A percentile compares a stretch with the other conserved stretches of the same genome.
Conservation (phyloP, 495 filamentous ascomycete genomes). For the Neurospora sp. region DNA sequence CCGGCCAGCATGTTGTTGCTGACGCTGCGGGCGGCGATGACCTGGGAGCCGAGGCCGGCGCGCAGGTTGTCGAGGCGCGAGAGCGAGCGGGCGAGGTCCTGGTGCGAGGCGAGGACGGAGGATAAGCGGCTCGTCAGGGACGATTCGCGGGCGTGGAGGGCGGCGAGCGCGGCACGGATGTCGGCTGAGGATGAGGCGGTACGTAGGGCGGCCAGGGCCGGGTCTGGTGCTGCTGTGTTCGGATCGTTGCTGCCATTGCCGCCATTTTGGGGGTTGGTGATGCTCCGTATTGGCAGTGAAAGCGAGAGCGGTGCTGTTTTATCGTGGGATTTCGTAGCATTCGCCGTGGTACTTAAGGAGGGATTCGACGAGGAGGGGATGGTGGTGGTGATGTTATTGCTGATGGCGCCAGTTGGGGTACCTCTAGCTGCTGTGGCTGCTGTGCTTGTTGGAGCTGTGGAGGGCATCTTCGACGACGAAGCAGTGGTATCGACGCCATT, state of each 20-base stretch:
- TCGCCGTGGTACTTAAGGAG: not conserved
- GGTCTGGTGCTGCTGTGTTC: conserved; percentile 3
- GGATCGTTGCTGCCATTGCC: not conserved
- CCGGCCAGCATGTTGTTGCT: conserved; percentile 80
- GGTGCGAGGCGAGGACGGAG: conserved; percentile 64
- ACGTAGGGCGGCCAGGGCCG: conserved; percentile 41
- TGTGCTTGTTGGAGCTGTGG: conserved; percentile 3
- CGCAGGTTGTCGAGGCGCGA: conserved; percentile 83
- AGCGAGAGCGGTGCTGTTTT: not conserved
- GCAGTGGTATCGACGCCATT: conserved; percentile 27
- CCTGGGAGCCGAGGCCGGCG: conserved; percentile 78
- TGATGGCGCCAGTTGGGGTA: conserved; percentile 1
- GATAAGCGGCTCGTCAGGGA: conserved; percentile 65
- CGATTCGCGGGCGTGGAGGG: conserved; percentile 66
- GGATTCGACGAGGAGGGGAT: not conserved
- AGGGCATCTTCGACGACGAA: conserved; percentile 13
- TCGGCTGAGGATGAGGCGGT: conserved; percentile 65
- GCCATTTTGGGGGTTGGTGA: not conserved
- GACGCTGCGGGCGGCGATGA: conserved; percentile 71
- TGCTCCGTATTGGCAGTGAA: not conserved
- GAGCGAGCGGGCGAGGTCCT: conserved; percentile 73
- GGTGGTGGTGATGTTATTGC: conserved; percentile 3
- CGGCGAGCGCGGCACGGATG: conserved; percentile 62
- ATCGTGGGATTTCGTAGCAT: not conserved
- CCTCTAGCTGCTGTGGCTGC: conserved; percentile 3